Conservation (phyloP, 305 asterid species). For the Fraxinus platypoda region DNA sequence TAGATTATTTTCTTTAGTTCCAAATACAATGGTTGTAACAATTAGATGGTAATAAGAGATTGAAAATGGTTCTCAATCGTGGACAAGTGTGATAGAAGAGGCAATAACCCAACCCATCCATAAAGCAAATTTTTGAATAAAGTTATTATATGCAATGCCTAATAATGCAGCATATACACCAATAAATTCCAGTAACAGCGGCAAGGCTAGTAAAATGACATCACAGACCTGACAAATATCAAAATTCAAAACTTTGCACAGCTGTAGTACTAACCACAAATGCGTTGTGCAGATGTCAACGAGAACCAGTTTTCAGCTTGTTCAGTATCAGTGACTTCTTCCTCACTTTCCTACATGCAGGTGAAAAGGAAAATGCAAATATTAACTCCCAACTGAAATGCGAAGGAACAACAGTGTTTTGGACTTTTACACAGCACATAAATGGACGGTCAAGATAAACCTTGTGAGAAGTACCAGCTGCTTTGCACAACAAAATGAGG, state of each 20-base stretch:
- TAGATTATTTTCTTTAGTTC: neutral
- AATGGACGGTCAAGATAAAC: neutral
- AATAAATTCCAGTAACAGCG: slow-evolving; percentile 15
- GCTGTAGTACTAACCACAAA: slow-evolving; percentile 42
- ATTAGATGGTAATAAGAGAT: neutral
- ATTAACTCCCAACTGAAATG: slow-evolving; percentile 6
- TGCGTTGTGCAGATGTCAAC: slow-evolving; percentile 56
- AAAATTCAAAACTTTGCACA: neutral
- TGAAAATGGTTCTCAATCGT: neutral
- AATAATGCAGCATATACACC: slow-evolving; percentile 8
- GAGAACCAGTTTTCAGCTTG: slow-evolving; percentile 65
- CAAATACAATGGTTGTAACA: neutral
- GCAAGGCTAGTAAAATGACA: neutral
- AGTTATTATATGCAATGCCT: neutral
- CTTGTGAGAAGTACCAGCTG: neutral
- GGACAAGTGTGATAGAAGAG: neutral
- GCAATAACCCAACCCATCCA: neutral
- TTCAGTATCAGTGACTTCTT: slow-evolving; percentile 56
- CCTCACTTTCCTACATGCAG: slow-evolving; percentile 48
- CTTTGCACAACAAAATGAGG: neutral
- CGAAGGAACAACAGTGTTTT: neutral
- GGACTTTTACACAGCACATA: neutral
- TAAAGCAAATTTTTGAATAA: neutral
- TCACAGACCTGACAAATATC: neutral
- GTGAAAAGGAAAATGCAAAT: neutral